Base-by-base conservation (phyloP, 805 yeast genomes). In the Suhomyces xylopsoci region DNA sequence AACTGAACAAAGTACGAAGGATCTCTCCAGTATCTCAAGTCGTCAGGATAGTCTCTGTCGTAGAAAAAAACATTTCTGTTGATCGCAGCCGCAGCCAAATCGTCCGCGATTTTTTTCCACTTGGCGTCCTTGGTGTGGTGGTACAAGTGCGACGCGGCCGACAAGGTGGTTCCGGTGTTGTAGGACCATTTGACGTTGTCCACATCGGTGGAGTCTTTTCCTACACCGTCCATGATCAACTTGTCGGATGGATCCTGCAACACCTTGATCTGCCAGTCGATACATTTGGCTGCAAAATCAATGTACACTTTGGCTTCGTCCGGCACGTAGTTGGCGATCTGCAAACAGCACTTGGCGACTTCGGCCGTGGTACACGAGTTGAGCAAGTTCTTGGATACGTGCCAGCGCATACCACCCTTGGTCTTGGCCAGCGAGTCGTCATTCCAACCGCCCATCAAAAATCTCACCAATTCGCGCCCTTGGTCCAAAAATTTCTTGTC, bases 321-420 rank as follows among this genome's bases (percentile, higher is more conserved):
- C 6, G 84, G 81, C 32, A 81, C 73, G 58, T 77, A 80, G 56
- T 71, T 74, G 38, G 87, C 81, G 49, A 84, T 66, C 63, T 82
- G 79, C 55, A 84, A 72, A 56, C 83, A 81, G 5, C 84, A 83
- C 61, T 82, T 74, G 4, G 90, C 90, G 22, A 79, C 79, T 61
- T 85, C 88, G 8, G 87, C 84, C 1, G 87, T 83, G 34, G 88
- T 83, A 58, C 88, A 84, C 10, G 90, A 76, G 60, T 83, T 81
- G 60, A 84, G 73, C 56, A 85, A 85, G 26, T 76, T 66, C 67
- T 83, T 82, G 45, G 74, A 71, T 10, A 83, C 70, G 62, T 86
- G 90, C 91, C 92, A 86, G 55, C 77, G 67, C 57, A 85, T 78
- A 10, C 90, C 92, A 32, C 90, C 88, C 49, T 76, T 74, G 19